Evolutionary conservation across 2,329 filamentous ascomycete species (phyloP), one percentile per base, ranked within the genome.

Genomic region (Talaromyces sp.): DNA sequence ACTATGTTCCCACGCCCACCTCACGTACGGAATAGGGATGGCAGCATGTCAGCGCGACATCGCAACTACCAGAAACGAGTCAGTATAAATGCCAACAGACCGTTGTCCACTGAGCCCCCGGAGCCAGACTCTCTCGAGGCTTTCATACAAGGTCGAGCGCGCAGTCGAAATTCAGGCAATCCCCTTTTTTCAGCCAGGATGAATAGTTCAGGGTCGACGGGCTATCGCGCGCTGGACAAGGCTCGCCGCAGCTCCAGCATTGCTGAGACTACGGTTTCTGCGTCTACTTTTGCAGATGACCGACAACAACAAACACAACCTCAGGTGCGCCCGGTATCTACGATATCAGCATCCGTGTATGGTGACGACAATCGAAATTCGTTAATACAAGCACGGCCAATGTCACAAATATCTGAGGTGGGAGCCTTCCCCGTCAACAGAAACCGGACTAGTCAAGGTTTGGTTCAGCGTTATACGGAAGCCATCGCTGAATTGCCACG

Each of bases 141-240:
- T 3, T 77, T 77, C 61, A 73, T 77, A 14, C 74, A 77, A 63
- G 71, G 69, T 48, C 73, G 75, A 3, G 75, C 75, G 46, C 76
- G 74, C 58, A 67, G 69, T 58, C 72, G 75, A 60, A 76, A 76
- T 63, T 76, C 75, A 2, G 67, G 72, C 33, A 77, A 76, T 55
- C 75, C 75, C 2, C 64, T 76, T 50, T 76, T 77, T 63, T 74
- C 75, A 2, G 73, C 71, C 2, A 72, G 75, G 61, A 66, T 72
- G 58, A 71, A 68, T 35, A 73, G 72, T 35, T 72, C 72, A 46
- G 67, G 66, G 8, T 74, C 74, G 3, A 74, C 73, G 6, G 72
- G 70, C 16, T 58, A 72, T 14, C 73, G 75, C 18, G 72, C 73
- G 1, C 65, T 76, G 2, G 72, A 75, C 25, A 68, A 72, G 60